phyloP scores from a whole-genome alignment of 2,329 filamentous ascomycete genomes.

The Xylariaceae sp. region DNA sequence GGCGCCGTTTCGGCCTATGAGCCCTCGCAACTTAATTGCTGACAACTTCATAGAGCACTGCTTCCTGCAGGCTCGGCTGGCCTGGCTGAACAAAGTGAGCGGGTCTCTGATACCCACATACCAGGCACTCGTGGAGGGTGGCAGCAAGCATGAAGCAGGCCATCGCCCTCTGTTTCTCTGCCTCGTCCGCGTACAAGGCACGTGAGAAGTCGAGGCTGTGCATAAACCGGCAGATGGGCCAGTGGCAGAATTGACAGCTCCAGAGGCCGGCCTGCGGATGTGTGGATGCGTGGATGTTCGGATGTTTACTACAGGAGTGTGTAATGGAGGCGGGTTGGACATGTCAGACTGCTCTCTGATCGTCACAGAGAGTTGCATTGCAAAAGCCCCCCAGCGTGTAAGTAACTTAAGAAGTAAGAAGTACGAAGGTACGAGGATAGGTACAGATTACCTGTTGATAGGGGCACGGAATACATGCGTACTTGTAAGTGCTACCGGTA shows the following conservation, averaged over 20 bases:
- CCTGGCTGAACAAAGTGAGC: too few relatives aligned
- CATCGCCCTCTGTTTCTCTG: neutral
- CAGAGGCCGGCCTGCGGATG: neutral
- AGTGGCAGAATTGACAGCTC: neutral
- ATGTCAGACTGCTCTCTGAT: slow-evolving; percentile 1
- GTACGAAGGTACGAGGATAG: neutral
- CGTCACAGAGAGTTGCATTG: too few relatives aligned
- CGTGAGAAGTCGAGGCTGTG: too few relatives aligned
- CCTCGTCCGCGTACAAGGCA: too few relatives aligned
- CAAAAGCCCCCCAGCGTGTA: neutral
- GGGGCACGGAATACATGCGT: neutral
- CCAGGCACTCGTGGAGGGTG: neutral
- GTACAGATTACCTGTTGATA: neutral
- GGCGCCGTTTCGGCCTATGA: too few relatives aligned
- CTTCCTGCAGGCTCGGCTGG: too few relatives aligned
- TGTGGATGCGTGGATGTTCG: neutral
- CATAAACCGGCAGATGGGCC: too few relatives aligned
- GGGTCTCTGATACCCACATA: neutral
- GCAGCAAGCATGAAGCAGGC: neutral
- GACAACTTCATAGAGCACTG: too few relatives aligned
- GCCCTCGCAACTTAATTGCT: too few relatives aligned
- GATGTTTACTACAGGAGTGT: neutral
- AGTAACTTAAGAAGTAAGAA: neutral
- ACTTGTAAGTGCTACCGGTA: neutral
- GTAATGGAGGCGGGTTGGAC: neutral